Conservation (phyloP, 2,329 filamentous ascomycete genomes). For the Lasiodiplodia theobromae region DNA sequence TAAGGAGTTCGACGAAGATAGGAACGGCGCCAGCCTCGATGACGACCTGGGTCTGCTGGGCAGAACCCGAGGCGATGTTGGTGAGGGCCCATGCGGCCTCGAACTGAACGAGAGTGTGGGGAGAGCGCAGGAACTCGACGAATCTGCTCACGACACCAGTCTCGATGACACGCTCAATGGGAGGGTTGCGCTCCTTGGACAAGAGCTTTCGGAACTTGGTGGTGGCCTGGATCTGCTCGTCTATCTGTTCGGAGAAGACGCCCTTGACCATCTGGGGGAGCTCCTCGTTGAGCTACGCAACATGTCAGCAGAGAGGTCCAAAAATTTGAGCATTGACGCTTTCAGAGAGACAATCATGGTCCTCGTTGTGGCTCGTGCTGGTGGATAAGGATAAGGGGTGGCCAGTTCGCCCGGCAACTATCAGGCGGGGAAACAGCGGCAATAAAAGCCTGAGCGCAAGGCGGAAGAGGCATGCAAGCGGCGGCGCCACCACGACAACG, state of each 20-base stretch:
- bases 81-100: constrained; percentile 99
- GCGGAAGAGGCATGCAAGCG: not conserved
- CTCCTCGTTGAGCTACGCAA: constrained; percentile 85
- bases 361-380: constrained; percentile 31
- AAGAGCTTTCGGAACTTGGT: constrained; percentile 98
- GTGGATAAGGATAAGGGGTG: constrained; percentile 32
- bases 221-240: constrained; percentile 94
- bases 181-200: constrained; percentile 98
- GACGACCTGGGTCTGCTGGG: constrained; percentile 96
- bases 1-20: constrained; percentile 96
- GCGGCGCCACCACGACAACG: not conserved
- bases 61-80: constrained; percentile 98
- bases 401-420: constrained; percentile 30
- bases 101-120: constrained; percentile 97
- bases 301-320: constrained; percentile 1
- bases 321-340: constrained; percentile 5
- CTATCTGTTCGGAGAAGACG: constrained; percentile 98
- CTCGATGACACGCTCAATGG: constrained; percentile 99
- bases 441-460: constrained; percentile 28
- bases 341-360: constrained; percentile 21
- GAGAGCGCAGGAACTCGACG: constrained; percentile 96
- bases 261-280: constrained; percentile 97
- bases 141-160: constrained; percentile 97
- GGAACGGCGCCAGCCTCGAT: constrained; percentile 98
- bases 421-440: constrained; percentile 25